Base-by-base conservation (phyloP, 2,329 filamentous ascomycete species). In the Thermothelomyces thermophilus region DNA sequence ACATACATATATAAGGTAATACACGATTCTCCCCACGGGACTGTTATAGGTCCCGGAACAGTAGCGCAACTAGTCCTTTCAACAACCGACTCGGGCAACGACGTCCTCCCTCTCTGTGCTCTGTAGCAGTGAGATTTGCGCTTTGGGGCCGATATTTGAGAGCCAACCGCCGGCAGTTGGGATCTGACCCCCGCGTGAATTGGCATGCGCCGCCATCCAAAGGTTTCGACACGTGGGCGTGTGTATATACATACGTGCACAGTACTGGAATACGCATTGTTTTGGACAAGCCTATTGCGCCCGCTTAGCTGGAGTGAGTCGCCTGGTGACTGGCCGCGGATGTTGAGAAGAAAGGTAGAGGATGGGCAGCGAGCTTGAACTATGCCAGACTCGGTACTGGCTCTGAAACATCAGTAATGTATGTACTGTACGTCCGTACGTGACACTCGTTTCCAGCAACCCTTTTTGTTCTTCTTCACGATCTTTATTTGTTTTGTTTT, bases 31-130 rank as follows among this genome's bases (percentile, higher is more conserved):
- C n/a, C n/a, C n/a, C n/a, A n/a, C n/a, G n/a, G n/a, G n/a, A n/a
- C n/a, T n/a, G n/a, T n/a, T n/a, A n/a, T n/a, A n/a, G n/a, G n/a
- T n/a, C n/a, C n/a, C n/a, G n/a, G n/a, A 28, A 17, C 11, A n/a
- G 43, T 28, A 28, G 50, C 52, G 52, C 46, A 43, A 52, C 52
- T 46, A 46, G 42, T 14, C 47, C 41, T 40, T 24, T 11, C 42
- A 36, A 42, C 43, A 24, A 34, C 35, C 36, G 24, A 39, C 37
- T 40, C 19, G 36, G 41, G 43, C 41, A 17, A 35, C 19, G 4
- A 11, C 6, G 30, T 28, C 16, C 14, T 16, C n/a, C n/a, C 14
- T 36, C 33, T 43, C 31, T n/a, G n/a, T n/a, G n/a, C 41, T 34
- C 30, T 14, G 41, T 13, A 33, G 22, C 33, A n/a, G 17, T 16